These are phyloP conservation scores for Phylloboletellus chloephorus DNA, from an alignment of 1,284 basidiomycete genomes.

Conservation along the genomic window DNA sequence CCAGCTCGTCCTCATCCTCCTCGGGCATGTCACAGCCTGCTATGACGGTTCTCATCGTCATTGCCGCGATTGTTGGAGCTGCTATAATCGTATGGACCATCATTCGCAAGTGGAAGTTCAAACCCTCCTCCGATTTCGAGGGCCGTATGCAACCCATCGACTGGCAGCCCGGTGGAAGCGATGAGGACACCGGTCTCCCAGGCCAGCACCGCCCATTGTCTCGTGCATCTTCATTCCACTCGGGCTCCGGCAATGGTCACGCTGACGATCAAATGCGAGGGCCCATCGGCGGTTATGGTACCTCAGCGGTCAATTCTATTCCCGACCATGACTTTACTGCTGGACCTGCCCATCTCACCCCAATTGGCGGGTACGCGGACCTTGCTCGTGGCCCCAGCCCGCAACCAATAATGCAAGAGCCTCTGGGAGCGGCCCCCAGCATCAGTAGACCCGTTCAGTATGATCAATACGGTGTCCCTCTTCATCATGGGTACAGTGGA, in stretches of 20 bases:
- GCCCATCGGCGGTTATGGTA: slow-evolving; percentile 24
- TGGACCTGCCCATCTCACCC: slow-evolving; percentile 49
- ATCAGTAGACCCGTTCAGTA: slow-evolving; percentile 38
- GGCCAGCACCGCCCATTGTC: slow-evolving; percentile 51
- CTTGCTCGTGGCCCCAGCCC: slow-evolving; percentile 61
- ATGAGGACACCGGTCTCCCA: slow-evolving; percentile 41
- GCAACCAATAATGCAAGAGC: slow-evolving; percentile 58
- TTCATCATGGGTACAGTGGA: slow-evolving; percentile 50
- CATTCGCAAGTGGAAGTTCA: slow-evolving; percentile 89
- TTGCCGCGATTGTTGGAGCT: slow-evolving; percentile 64
- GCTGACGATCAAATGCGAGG: slow-evolving; percentile 34
- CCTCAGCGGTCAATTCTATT: slow-evolving; percentile 37
- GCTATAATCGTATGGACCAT: slow-evolving; percentile 75
- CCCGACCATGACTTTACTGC: slow-evolving; percentile 82
- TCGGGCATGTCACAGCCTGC: slow-evolving; percentile 53
- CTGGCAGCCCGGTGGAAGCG: slow-evolving; percentile 65
- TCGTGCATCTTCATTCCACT: slow-evolving; percentile 65
- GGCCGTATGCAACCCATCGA: slow-evolving; percentile 79
- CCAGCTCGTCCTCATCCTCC: slow-evolving; percentile 21
- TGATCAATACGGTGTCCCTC: slow-evolving; percentile 49
- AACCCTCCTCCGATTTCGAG: slow-evolving; percentile 73
- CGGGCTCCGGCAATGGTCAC: slow-evolving; percentile 49
- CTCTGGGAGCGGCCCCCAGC: slow-evolving; percentile 42
- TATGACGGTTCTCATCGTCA: slow-evolving; percentile 63
- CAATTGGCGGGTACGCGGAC: slow-evolving; percentile 75